Conservation (phyloP, 1,139 yeast species). For the Yamadazyma oceani region DNA sequence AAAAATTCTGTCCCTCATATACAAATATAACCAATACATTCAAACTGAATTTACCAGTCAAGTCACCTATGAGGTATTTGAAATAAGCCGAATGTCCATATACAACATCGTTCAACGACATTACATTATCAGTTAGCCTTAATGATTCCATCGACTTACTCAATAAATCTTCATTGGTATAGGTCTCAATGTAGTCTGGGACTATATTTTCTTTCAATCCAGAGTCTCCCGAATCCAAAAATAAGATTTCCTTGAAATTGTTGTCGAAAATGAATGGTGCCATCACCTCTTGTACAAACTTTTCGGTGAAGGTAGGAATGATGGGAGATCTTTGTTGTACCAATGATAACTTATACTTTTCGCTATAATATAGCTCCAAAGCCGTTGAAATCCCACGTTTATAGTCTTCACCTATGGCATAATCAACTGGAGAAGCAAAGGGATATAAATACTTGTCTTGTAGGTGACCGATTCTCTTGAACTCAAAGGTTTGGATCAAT, state of each 20-base stretch:
- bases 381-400: conserved; percentile 53
- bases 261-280: conserved; percentile 45
- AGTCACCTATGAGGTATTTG: conserved; percentile 12
- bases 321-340: conserved; percentile 86
- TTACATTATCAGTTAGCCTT: conserved; percentile 17
- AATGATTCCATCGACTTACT: conserved; percentile 33
- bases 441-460: conserved; percentile 71
- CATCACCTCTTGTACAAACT: conserved; percentile 52
- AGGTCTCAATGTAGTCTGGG: conserved; percentile 30
- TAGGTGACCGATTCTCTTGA: conserved; percentile 52
- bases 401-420: conserved; percentile 2
- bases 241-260: conserved; percentile 47
- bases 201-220: conserved; percentile 38
- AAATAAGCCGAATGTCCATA: conserved; percentile 20
- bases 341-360: conserved; percentile 44
- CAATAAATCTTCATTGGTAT: conserved; percentile 35
- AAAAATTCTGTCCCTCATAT: conserved; percentile 86
- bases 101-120: conserved; percentile 7
- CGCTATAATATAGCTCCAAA: conserved; percentile 56
- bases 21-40: conserved; percentile 51
- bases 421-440: conserved; percentile 77
- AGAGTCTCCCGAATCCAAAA: conserved; percentile 74
- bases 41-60: conserved; percentile 15
- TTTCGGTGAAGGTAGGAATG: conserved; percentile 57
- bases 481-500: conserved; percentile 60